Evolutionary conservation across 2,329 filamentous ascomycete species (phyloP).

Genomic region (Apiospora pterosperma): DNA sequence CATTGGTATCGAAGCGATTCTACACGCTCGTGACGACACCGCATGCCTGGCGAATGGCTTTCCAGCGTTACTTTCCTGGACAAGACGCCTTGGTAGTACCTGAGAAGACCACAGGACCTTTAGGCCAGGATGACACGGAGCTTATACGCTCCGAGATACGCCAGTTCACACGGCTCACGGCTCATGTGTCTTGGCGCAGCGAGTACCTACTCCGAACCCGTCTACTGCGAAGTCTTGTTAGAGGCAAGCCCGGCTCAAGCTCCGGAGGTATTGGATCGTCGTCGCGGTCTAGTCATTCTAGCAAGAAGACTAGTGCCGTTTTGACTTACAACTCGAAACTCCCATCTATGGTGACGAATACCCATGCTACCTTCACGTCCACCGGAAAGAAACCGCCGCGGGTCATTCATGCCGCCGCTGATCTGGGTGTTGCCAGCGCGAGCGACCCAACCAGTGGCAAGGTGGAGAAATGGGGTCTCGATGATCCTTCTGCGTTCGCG

Average conservation of each 20-base stretch:
- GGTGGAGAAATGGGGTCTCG: conserved; percentile 77
- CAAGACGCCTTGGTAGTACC: conserved; percentile 51
- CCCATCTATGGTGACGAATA: conserved; percentile 71
- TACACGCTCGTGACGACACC: conserved; percentile 84
- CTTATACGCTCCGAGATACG: conserved; percentile 68
- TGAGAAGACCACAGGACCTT: conserved; percentile 30
- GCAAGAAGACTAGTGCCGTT: conserved; percentile 68
- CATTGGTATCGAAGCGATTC: conserved; percentile 84
- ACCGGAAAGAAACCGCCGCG: conserved; percentile 70
- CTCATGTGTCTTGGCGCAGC: conserved; percentile 88
- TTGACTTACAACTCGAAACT: conserved; percentile 85
- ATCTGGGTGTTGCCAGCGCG: conserved; percentile 72
- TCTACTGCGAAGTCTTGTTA: conserved; percentile 73
- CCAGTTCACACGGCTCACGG: conserved; percentile 77
- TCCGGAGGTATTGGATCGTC: conserved; percentile 50
- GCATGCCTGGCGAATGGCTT: conserved; percentile 91
- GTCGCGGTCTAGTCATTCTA: conserved; percentile 44
- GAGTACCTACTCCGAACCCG: conserved; percentile 90
- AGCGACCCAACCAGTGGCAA: conserved; percentile 78
- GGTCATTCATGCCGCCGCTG: conserved; percentile 79
- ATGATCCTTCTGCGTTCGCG: conserved; percentile 69
- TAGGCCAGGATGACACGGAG: conserved; percentile 47
- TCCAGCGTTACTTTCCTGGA: conserved; percentile 85
- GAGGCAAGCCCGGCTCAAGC: conserved; percentile 72
- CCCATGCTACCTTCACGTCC: conserved; percentile 71